These are phyloP conservation scores for Pyrus betulifolia DNA, from an alignment of 306 rosid genomes.

Conservation along the genomic window DNA sequence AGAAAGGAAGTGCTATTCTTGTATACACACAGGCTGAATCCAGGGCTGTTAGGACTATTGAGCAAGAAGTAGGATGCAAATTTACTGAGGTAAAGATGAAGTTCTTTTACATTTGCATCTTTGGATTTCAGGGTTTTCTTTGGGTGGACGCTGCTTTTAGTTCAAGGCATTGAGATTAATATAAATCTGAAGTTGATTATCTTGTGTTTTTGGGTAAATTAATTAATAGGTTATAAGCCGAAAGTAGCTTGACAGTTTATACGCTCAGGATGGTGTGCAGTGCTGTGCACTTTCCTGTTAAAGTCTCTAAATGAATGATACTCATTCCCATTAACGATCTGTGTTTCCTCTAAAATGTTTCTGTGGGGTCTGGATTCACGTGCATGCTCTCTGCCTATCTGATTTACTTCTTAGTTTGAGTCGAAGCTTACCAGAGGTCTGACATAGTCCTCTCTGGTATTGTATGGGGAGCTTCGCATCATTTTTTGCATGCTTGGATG, in stretches of 20 bases:
- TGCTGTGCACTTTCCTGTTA: background rate
- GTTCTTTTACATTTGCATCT: constrained; percentile 5
- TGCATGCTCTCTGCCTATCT: background rate
- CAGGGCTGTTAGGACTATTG: constrained; percentile 61
- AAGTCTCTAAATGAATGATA: background rate
- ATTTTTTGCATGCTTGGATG: background rate
- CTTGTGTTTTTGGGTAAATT: background rate
- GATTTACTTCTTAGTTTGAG: background rate
- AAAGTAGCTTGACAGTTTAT: background rate
- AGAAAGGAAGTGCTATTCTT: constrained; percentile 83
- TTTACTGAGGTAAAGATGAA: constrained; percentile 65
- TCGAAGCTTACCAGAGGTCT: background rate
- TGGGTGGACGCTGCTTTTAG: constrained; percentile 1
- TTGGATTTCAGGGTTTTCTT: background rate
- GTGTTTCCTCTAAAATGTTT: background rate
- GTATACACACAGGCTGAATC: constrained; percentile 57
- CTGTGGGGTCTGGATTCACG: background rate
- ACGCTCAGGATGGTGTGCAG: background rate
- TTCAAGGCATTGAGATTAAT: background rate
- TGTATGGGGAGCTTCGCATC: background rate
- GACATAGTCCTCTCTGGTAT: background rate
- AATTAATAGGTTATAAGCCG: background rate
- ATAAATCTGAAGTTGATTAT: background rate
- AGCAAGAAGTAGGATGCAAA: constrained; percentile 80
- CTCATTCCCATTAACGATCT: background rate